Base-by-base conservation (phyloP, 345 rosid genomes). In the Salix koriyanagi region DNA sequence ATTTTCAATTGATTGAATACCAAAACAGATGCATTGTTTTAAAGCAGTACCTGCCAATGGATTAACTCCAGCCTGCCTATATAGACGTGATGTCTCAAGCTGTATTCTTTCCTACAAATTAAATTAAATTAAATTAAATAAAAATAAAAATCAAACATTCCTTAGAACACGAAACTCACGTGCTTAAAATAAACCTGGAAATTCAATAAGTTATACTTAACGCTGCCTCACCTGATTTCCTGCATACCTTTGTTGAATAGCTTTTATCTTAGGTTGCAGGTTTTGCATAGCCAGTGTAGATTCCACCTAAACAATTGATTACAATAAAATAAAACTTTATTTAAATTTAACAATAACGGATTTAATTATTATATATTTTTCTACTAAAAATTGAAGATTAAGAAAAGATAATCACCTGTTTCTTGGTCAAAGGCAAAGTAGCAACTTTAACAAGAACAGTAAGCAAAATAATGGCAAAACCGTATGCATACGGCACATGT, bases 201-300 rank as follows among this genome's bases (percentile, higher is more conserved):
- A 32, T 68, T 37, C 39, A 28, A 83, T 50, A 10, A 73, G 74
- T 39, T 23, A 62, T 15, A 46, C 39, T 42, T 37, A 36, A 65
- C 77, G 25, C 65, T 7, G 71, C 75, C 81, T 79, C 80, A 91
- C 98, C 93, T 96, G 97, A 87, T 91, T 93, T 36, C 98, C 99
- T 16, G 93, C 94, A 79, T 96, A 93, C 89, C 99, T 93, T 85
- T 93, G 96, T 82, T 96, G 99, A 82, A 96, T 96, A 23, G 99
- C 98, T 87, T 96, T 96, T 36, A 96, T 84, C 81, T 96, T 93
- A 5, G 98, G 99, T 83, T 96, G 98, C 77, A 96, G 97, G 77
- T 92, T 96, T 84, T 96, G 99, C 98, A 96, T 96, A 34, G 98
- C 98, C 6, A 96, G 72, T 9, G 99, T 93, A 54, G 99, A 96